Evolutionary conservation across 176 grass and related monocot genomes (phyloP).

Genomic region (Eremochloa ophiuroides): DNA sequence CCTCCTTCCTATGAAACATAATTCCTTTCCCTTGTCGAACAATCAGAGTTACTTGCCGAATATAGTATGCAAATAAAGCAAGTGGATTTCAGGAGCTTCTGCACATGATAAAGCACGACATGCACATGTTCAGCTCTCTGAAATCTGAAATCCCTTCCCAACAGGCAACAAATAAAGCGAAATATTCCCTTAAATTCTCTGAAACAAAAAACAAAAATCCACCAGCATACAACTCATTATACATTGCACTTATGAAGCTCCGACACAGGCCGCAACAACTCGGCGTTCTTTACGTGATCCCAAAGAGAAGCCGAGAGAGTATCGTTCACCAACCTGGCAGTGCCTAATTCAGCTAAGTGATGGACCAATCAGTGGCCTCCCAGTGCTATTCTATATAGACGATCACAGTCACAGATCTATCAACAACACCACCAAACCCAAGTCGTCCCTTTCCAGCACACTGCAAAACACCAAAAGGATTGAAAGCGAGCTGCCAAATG

Average conservation of each 20-base stretch:
- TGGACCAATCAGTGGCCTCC: not conserved
- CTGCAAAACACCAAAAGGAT: not conserved
- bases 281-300: not conserved
- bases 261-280: not conserved
- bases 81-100: not conserved
- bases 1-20: not conserved
- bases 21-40: not conserved
- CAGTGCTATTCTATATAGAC: no score
- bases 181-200: not conserved
- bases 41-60: no score
- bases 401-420: not conserved
- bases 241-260: conserved; percentile 18
- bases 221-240: not conserved
- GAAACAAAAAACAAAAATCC: no score
- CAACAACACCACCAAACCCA: conserved; percentile 12
- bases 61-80: no score
- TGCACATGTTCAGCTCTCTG: not conserved
- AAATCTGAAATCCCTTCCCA: not conserved
- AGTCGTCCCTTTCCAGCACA: conserved; percentile 7
- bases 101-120: not conserved
- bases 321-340: not conserved
- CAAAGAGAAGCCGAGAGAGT: not conserved
- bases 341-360: conserved; percentile 9
- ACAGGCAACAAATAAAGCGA: not conserved
- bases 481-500: conserved; percentile 12